Percentiles rank a stretch among this genome's conserved stretches.
phyloP scores from a whole-genome alignment of 306 rosid genomes.

The Quercus glauca region DNA sequence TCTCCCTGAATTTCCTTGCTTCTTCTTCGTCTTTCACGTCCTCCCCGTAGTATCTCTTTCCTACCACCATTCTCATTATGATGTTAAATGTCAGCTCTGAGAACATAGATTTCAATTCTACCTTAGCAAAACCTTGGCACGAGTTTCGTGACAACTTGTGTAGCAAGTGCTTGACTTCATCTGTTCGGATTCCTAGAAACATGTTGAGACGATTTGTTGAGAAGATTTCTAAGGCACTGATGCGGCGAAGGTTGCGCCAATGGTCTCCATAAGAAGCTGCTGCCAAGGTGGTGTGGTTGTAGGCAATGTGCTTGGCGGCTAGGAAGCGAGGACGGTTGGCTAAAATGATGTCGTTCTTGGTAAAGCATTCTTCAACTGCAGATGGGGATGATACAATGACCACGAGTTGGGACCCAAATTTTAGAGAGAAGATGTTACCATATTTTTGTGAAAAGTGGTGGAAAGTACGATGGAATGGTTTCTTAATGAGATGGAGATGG shows the following conservation, averaged over 20 bases:
- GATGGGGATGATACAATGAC: conserved; percentile 48
- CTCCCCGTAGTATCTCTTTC: conserved; percentile 58
- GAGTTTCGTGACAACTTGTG: conserved; percentile 24
- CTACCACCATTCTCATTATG: conserved; percentile 63
- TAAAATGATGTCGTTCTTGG: conserved; percentile 54
- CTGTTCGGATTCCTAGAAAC: conserved; percentile 33
- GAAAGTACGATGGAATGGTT: conserved; percentile 33
- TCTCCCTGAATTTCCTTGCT: conserved; percentile 38
- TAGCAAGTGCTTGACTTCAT: conserved; percentile 39
- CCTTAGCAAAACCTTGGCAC: conserved; percentile 12
- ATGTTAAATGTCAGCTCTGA: conserved; percentile 52
- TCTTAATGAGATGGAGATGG: conserved; percentile 49
- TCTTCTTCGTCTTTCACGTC: conserved; percentile 32
- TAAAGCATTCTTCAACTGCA: conserved; percentile 60
- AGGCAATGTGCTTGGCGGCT: conserved; percentile 39
- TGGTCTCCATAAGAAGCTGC: conserved; percentile 59
- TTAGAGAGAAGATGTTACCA: conserved; percentile 35
- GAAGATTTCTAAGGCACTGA: conserved; percentile 52
- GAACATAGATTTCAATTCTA: conserved; percentile 34
- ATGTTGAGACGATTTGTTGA: conserved; percentile 31
- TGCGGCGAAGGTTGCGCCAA: conserved; percentile 82
- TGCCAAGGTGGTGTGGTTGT: conserved; percentile 31
- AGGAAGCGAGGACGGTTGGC: conserved; percentile 44
- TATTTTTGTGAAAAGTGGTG: conserved; percentile 34
- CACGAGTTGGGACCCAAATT: conserved; percentile 28